Percentiles rank a stretch among this genome's conserved stretches.
These are phyloP conservation scores for Suillus paluster DNA, from an alignment of 768 basidiomycete species.

Conservation along the genomic window DNA sequence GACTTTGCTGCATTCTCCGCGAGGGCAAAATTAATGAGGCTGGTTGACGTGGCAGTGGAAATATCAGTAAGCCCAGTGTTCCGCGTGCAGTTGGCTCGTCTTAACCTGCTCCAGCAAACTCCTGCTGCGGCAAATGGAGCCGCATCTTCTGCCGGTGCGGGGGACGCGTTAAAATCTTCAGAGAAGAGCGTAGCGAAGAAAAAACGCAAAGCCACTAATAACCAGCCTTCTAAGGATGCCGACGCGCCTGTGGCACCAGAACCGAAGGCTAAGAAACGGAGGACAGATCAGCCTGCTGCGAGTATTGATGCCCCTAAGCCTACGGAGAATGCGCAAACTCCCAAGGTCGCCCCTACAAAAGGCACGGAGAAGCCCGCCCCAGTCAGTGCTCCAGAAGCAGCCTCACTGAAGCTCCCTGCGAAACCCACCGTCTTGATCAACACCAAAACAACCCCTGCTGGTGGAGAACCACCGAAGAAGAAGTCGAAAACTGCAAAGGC, in stretches of 20 bases:
- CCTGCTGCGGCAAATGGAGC: slow-evolving; percentile 18
- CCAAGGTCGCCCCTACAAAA: background rate
- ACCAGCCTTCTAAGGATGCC: background rate
- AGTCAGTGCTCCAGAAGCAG: background rate
- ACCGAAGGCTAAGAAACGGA: slow-evolving; percentile 15
- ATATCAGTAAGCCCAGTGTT: background rate
- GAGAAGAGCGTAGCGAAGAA: slow-evolving; percentile 13
- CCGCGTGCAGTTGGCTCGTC: background rate
- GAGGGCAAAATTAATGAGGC: slow-evolving; percentile 41
- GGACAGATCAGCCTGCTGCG: background rate
- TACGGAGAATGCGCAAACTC: background rate
- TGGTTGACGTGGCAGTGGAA: slow-evolving; percentile 42
- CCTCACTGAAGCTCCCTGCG: background rate
- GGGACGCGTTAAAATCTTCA: background rate
- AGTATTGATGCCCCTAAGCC: background rate
- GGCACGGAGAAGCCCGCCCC: slow-evolving; percentile 4
- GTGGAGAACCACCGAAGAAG: slow-evolving; percentile 8
- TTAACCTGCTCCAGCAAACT: background rate
- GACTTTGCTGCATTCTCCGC: slow-evolving; percentile 77
- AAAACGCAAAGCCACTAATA: slow-evolving; percentile 28
- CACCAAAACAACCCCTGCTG: background rate
- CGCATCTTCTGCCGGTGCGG: background rate
- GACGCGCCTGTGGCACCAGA: slow-evolving; percentile 4
- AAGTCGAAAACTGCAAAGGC: slow-evolving; percentile 8
- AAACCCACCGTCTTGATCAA: slow-evolving; percentile 12